These are phyloP conservation scores for Quercus ilex DNA, from an alignment of 306 rosid species.

Conservation along the genomic window DNA sequence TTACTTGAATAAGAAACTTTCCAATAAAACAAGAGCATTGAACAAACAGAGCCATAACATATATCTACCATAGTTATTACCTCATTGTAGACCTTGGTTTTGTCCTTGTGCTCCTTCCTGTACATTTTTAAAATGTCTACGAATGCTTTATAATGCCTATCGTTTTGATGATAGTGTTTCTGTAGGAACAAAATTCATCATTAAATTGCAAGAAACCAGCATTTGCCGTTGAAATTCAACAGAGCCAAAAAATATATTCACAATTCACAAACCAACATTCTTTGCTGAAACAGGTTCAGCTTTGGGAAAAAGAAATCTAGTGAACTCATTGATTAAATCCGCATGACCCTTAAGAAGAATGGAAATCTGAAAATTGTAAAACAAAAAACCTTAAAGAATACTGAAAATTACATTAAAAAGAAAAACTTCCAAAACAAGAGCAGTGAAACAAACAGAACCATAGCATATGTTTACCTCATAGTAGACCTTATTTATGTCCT, in stretches of 20 bases:
- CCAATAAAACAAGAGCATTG: no score
- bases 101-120: slow-evolving; percentile 93
- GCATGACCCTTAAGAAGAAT: slow-evolving; percentile 66
- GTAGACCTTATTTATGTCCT: no score
- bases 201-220: slow-evolving; percentile 6
- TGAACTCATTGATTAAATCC: slow-evolving; percentile 81
- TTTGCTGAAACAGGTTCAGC: slow-evolving; percentile 32
- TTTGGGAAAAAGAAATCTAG: slow-evolving; percentile 77
- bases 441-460: no score
- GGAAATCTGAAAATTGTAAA: slow-evolving; percentile 55
- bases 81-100: slow-evolving; percentile 81
- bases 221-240: background rate
- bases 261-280: slow-evolving; percentile 22
- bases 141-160: slow-evolving; percentile 83
- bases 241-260: slow-evolving; percentile 17
- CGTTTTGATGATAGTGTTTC: slow-evolving; percentile 72
- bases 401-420: no score
- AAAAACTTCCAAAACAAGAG: no score
- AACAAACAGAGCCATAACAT: no score
- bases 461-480: no score
- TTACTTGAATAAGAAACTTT: no score
- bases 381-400: background rate
- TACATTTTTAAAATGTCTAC: slow-evolving; percentile 93
- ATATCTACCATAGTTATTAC: slow-evolving; percentile 23
- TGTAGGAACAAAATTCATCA: slow-evolving; percentile 32